Evolutionary conservation across 2,329 filamentous ascomycete species (phyloP).

Genomic region (Penicillium sp.): DNA sequence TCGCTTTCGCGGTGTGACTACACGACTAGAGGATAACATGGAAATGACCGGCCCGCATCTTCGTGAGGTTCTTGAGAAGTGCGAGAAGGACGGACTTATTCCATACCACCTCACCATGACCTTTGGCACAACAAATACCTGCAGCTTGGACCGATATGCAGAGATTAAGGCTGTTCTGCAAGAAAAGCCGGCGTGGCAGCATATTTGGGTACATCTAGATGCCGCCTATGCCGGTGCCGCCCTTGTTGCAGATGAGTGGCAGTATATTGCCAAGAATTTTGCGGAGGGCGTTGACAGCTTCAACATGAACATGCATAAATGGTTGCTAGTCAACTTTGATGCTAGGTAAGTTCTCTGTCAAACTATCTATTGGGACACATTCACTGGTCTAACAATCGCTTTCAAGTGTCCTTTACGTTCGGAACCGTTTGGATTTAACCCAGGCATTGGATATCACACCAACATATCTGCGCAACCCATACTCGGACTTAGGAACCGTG

Average conservation of each 20-base stretch:
- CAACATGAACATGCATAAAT: constrained; percentile 97
- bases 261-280: constrained; percentile 63
- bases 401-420: constrained; percentile 72
- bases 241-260: constrained; percentile 77
- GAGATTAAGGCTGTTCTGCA: constrained; percentile 60
- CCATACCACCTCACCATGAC: constrained; percentile 86
- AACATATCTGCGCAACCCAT: constrained; percentile 77
- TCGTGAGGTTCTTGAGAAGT: constrained; percentile 60
- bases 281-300: constrained; percentile 73
- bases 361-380: too few species aligned
- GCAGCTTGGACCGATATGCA: constrained; percentile 78
- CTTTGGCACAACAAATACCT: constrained; percentile 83
- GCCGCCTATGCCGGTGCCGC: constrained; percentile 89
- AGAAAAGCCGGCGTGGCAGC: constrained; percentile 49
- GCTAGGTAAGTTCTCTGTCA: constrained; percentile 43
- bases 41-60: constrained; percentile 67
- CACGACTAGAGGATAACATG: constrained; percentile 63
- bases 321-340: constrained; percentile 93
- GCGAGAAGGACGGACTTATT: constrained; percentile 67
- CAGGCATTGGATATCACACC: constrained; percentile 76
- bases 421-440: constrained; percentile 72
- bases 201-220: constrained; percentile 89
- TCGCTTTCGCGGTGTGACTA: constrained; percentile 70
- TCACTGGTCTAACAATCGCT: constrained; percentile 34
- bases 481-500: constrained; percentile 77